A percentile compares a stretch with the other conserved stretches of the same genome.
These are phyloP conservation scores for Medicago lupulina DNA, from an alignment of 306 rosid genomes.

Conservation along the genomic window DNA sequence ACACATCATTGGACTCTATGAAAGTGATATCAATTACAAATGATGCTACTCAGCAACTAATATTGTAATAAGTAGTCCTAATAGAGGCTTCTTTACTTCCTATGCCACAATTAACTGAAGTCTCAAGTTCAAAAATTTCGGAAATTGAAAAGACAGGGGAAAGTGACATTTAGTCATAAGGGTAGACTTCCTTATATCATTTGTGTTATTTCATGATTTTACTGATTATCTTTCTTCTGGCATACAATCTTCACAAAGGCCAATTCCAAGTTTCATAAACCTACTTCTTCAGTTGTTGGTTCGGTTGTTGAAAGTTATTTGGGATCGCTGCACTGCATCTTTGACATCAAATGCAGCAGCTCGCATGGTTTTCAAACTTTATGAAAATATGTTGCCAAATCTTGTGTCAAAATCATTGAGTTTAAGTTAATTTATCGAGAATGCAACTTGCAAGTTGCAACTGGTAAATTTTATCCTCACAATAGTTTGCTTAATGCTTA, in stretches of 20 bases:
- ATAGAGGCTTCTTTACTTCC: no score
- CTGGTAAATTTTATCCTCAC: not conserved
- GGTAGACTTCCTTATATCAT: conserved; percentile 7
- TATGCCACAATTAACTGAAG: no score
- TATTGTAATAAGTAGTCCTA: not conserved
- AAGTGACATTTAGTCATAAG: no score
- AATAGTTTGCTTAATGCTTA: conserved; percentile 1
- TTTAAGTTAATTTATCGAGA: not conserved
- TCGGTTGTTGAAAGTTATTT: no score
- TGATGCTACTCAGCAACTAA: not conserved
- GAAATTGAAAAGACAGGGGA: no score
- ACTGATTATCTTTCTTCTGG: not conserved
- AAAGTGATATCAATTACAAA: no score
- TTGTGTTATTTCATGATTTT: conserved; percentile 26
- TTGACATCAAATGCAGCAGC: no score
- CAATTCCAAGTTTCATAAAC: conserved; percentile 14
- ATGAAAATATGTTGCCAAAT: not conserved
- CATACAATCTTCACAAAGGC: conserved; percentile 16
- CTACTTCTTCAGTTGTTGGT: no score
- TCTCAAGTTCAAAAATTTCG: no score
- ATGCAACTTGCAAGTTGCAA: not conserved
- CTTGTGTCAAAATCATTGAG: not conserved
- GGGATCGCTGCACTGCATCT: no score
- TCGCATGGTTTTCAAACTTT: not conserved
- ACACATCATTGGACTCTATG: not conserved